phyloP scores from a whole-genome alignment of 2,329 filamentous ascomycete genomes.

The Colletotrichum euphorbiae region DNA sequence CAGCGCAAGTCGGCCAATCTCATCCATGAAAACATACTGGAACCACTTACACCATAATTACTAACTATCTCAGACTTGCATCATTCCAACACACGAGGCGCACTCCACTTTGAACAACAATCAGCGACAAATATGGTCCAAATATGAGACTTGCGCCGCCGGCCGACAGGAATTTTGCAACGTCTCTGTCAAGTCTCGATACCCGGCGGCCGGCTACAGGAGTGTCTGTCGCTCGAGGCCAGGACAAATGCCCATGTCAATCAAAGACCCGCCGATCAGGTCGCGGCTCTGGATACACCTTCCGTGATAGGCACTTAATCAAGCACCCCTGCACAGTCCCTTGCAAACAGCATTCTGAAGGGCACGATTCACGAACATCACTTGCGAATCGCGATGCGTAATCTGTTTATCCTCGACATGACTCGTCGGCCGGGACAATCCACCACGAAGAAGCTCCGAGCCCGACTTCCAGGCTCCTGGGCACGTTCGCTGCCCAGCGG shows the following conservation, averaged over 20 bases:
- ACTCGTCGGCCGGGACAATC: not conserved
- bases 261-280: constrained; percentile 25
- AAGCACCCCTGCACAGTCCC: constrained; percentile 20
- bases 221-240: not conserved
- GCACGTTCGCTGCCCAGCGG: constrained; percentile 10
- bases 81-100: constrained; percentile 17
- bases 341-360: constrained; percentile 15
- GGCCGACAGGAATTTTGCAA: constrained; percentile 16
- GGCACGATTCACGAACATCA: constrained; percentile 4
- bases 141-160: constrained; percentile 18
- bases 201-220: constrained; percentile 14
- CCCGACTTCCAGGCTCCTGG: constrained; percentile 30
- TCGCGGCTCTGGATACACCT: constrained; percentile 24
- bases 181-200: constrained; percentile 1
- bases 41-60: not conserved
- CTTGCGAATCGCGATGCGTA: constrained; percentile 1
- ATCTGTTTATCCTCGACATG: constrained; percentile 4
- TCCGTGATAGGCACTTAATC: constrained; percentile 32
- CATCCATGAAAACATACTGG: not conserved
- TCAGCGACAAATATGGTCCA: not conserved
- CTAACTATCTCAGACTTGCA: not conserved
- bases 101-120: constrained; percentile 5
- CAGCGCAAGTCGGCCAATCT: not conserved
- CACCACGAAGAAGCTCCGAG: not conserved
- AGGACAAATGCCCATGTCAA: constrained; percentile 17